phyloP scores from a whole-genome alignment of 140 eudicot species.

The Bidens hawaiensis region DNA sequence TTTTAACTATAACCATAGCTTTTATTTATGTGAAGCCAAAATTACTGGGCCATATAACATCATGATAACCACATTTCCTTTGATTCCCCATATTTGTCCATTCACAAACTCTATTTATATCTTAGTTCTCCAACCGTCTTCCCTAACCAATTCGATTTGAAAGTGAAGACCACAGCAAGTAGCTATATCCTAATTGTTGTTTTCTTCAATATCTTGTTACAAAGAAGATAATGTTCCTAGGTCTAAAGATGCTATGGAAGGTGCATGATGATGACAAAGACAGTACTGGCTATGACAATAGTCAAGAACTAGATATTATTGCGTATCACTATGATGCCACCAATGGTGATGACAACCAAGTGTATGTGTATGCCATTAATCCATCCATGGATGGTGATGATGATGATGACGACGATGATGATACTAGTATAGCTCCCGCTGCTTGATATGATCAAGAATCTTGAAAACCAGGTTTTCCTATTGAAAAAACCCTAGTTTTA shows the following conservation, averaged over 20 bases:
- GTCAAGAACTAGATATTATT: background rate
- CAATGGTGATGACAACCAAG: slow-evolving; percentile 8
- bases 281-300: slow-evolving; percentile 8
- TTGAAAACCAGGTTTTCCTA: slow-evolving; percentile 13
- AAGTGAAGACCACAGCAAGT: slow-evolving; percentile 9
- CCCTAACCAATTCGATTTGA: slow-evolving; percentile 6
- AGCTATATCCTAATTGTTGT: background rate
- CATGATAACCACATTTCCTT: background rate
- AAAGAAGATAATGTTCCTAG: slow-evolving; percentile 19
- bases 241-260: slow-evolving; percentile 17
- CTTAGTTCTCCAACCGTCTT: slow-evolving; percentile 5
- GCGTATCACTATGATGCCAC: slow-evolving; percentile 8
- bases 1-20: background rate
- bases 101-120: slow-evolving; percentile 24
- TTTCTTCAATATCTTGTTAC: background rate
- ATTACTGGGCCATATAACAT: background rate
- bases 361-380: slow-evolving; percentile 16
- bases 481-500: slow-evolving; percentile 20
- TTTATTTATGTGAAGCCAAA: slow-evolving; percentile 1
- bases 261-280: slow-evolving; percentile 22
- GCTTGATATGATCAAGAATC: slow-evolving; percentile 28
- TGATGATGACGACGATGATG: slow-evolving; percentile 33
- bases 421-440: slow-evolving; percentile 45
- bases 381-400: slow-evolving; percentile 38
- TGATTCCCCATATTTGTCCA: slow-evolving; percentile 7